Base-by-base conservation (phyloP, 805 yeast genomes). In the Ogataea sp. region DNA sequence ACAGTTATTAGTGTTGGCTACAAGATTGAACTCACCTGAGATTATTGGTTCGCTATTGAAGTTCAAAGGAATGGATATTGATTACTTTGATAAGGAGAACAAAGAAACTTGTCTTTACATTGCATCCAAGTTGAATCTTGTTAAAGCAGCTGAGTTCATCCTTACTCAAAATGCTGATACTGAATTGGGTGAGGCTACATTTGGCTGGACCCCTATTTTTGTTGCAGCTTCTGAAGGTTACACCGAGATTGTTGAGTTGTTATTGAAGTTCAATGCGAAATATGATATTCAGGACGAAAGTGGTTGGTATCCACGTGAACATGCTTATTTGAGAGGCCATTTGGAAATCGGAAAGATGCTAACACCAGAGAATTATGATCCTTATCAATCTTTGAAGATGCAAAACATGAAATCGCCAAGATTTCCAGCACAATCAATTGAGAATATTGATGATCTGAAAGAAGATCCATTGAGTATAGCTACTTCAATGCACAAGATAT, bases 281-380 rank as follows among this genome's bases (percentile, higher is more conserved):
- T 73, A 64, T 42, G 71, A 73, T 33, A 60, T 67, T 21, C 68
- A 73, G 15, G 97, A 90, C 62, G 81, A 77, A 34, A 81, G 93
- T 38, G 97, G 97, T 0, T 90, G 97, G 97, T 77, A 87, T 16
- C 96, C 97, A n/a, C 79, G 87, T 79, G 97, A 90, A 53, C 97
- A 90, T 59, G 96, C 97, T 0, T 80, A 86, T 36, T 65, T 90
- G 34, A 71, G 97, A 50, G 97, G 97, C 5, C 95, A 88, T 56
- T 62, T 89, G 42, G 70, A 65, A 2, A 73, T 86, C 28, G 80
- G 93, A 1, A 75, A 75, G 38, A 49, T 75, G 51, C 63, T 90
- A 40, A 68, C 68, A 24, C 84, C 84, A 1, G 41, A 49, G 3
- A 63, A 71, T 46, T 67, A 61, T 41, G 59, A 65, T 37, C 62